phyloP scores from a whole-genome alignment of 2,329 filamentous ascomycete genomes.

The Penicillium concentricum region DNA sequence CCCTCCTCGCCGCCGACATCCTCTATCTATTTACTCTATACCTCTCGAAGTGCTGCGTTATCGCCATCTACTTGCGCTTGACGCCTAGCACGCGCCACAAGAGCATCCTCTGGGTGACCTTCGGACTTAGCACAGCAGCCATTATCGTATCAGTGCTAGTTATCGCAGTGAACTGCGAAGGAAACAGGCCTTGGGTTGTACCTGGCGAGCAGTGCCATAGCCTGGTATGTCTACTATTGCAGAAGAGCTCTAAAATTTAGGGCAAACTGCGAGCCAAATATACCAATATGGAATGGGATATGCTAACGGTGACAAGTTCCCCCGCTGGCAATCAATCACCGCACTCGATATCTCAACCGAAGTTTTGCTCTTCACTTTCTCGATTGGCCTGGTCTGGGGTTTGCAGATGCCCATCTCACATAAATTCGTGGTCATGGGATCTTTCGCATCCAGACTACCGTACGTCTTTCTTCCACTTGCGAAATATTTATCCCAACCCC shows the following conservation, averaged over 20 bases:
- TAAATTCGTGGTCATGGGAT: background rate
- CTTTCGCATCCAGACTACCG: background rate
- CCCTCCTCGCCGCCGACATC: background rate
- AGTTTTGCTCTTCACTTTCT: background rate
- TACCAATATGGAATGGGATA: background rate
- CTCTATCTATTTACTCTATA: background rate
- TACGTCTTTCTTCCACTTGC: background rate
- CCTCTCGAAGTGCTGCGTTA: background rate
- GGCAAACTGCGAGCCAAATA: too few species aligned
- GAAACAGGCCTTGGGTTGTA: background rate
- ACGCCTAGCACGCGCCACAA: background rate
- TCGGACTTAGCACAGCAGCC: background rate
- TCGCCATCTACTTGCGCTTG: background rate
- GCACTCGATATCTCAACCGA: background rate
- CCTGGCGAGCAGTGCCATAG: background rate
- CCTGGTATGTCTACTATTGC: background rate
- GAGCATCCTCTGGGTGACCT: background rate
- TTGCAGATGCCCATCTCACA: background rate
- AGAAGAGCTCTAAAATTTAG: background rate
- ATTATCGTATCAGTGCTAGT: background rate
- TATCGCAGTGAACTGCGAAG: background rate
- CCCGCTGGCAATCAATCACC: background rate
- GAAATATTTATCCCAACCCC: background rate
- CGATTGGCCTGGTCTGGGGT: background rate
- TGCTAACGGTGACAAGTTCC: background rate